Evolutionary conservation across 2,329 filamentous ascomycete genomes (phyloP).

Genomic region (Allantophomopsis lycopodina): DNA sequence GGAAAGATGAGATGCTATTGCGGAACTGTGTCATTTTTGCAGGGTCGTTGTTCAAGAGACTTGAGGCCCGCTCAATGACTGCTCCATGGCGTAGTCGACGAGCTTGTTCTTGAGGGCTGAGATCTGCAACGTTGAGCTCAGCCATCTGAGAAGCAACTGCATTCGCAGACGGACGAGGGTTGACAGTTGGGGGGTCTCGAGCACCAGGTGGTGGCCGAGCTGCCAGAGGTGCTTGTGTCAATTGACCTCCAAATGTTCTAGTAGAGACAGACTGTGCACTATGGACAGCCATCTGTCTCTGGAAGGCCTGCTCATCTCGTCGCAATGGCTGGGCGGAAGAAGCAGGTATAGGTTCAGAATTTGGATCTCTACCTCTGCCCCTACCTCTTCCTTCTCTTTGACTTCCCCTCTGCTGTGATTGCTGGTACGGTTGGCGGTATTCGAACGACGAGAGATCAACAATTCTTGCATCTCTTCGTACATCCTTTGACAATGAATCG

Average conservation of each 20-base stretch:
- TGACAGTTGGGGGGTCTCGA: slow-evolving; percentile 5
- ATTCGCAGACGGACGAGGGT: slow-evolving; percentile 8
- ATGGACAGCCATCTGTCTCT: slow-evolving; percentile 84
- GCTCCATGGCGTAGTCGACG: slow-evolving; percentile 67
- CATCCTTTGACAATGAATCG: slow-evolving; percentile 67
- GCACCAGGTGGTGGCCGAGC: slow-evolving; percentile 12
- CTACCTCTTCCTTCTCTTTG: slow-evolving; percentile 26
- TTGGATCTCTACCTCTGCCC: slow-evolving; percentile 70
- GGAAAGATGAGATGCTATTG: slow-evolving; percentile 64
- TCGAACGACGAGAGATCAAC: slow-evolving; percentile 86
- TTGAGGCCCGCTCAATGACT: slow-evolving; percentile 74
- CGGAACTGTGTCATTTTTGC: slow-evolving; percentile 70
- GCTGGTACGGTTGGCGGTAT: slow-evolving; percentile 49
- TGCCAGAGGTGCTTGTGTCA: slow-evolving; percentile 35
- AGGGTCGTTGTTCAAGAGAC: slow-evolving; percentile 64
- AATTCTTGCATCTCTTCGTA: slow-evolving; percentile 65
- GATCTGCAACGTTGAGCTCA: slow-evolving; percentile 34
- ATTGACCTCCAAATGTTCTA: slow-evolving; percentile 73
- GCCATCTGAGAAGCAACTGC: slow-evolving; percentile 12
- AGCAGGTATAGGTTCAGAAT: slow-evolving; percentile 63
- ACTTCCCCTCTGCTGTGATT: slow-evolving; percentile 32
- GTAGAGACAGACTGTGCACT: slow-evolving; percentile 69
- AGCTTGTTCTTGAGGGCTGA: slow-evolving; percentile 68
- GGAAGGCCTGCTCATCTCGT: slow-evolving; percentile 80
- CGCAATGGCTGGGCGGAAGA: slow-evolving; percentile 70